Evolutionary conservation across 148 eudicot genomes (phyloP).

Genomic region (Nepenthes gracilis): DNA sequence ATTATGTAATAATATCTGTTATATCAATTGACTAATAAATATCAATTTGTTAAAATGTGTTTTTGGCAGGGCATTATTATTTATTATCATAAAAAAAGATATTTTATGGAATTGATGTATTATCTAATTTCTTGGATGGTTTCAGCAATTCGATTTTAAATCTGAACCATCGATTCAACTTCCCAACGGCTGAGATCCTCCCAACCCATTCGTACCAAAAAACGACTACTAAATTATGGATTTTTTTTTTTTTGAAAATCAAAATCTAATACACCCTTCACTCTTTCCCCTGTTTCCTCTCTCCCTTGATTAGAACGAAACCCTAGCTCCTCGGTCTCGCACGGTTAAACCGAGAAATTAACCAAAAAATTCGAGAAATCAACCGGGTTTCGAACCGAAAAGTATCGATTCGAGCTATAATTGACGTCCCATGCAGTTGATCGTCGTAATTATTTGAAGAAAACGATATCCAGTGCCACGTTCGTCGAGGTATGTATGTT

Average conservation of each 20-base stretch:
- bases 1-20: too few relatives aligned
- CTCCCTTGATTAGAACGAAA: constrained; percentile 21
- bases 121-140: too few relatives aligned
- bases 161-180: too few relatives aligned
- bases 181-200: too few relatives aligned
- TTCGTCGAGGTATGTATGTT: constrained; percentile 14
- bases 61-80: too few relatives aligned
- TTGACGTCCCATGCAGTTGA: constrained; percentile 5
- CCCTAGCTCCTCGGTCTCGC: constrained; percentile 31
- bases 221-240: too few relatives aligned
- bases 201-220: too few relatives aligned
- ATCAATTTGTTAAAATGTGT: too few relatives aligned
- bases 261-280: constrained; percentile 15
- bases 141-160: too few relatives aligned
- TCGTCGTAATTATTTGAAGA: constrained; percentile 9
- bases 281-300: background rate
- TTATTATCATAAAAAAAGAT: too few relatives aligned
- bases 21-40: too few relatives aligned
- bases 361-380: constrained; percentile 12
- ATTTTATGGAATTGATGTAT: too few relatives aligned
- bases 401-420: constrained; percentile 9
- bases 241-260: background rate
- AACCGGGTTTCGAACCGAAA: constrained; percentile 21
- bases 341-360: constrained; percentile 21
- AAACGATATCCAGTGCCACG: constrained; percentile 6